Conservation (phyloP, 495 filamentous ascomycete genomes). For the Neurospora sp. region DNA sequence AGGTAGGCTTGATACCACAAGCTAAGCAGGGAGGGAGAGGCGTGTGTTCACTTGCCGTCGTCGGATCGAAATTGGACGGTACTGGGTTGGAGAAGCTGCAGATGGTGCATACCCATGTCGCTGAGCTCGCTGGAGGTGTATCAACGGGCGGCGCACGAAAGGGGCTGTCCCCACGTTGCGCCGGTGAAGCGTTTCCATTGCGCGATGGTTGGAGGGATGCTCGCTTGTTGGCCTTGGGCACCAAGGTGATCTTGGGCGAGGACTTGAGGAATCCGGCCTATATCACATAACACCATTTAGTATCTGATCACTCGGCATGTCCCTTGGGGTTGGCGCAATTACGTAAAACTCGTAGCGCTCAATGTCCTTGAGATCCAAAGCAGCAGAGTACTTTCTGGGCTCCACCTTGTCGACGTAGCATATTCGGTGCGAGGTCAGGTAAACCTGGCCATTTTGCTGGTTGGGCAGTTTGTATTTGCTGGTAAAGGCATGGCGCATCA, state of each 20-base stretch:
- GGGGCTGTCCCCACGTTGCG: conserved; percentile 39
- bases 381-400: conserved; percentile 74
- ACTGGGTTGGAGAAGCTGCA: conserved; percentile 96
- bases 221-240: conserved; percentile 61
- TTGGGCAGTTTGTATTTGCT: conserved; percentile 95
- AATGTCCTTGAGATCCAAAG: conserved; percentile 80
- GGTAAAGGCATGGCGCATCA: conserved; percentile 8
- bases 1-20: conserved; percentile 86
- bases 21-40: conserved; percentile 79
- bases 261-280: conserved; percentile 93
- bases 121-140: conserved; percentile 41
- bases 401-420: conserved; percentile 91
- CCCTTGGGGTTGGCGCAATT: conserved; percentile 12
- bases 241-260: conserved; percentile 82
- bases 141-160: conserved; percentile 39
- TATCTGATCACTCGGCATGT: neutral
- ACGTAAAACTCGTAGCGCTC: conserved; percentile 89
- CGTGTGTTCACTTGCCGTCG: conserved; percentile 61
- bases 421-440: conserved; percentile 86
- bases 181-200: conserved; percentile 34
- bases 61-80: conserved; percentile 82
- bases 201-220: conserved; percentile 38
- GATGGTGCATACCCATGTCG: conserved; percentile 97
- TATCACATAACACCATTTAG: neutral
- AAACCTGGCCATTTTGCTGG: conserved; percentile 90